Conservation (phyloP, 73 alveolate species). For the Strombidium stylifer region DNA sequence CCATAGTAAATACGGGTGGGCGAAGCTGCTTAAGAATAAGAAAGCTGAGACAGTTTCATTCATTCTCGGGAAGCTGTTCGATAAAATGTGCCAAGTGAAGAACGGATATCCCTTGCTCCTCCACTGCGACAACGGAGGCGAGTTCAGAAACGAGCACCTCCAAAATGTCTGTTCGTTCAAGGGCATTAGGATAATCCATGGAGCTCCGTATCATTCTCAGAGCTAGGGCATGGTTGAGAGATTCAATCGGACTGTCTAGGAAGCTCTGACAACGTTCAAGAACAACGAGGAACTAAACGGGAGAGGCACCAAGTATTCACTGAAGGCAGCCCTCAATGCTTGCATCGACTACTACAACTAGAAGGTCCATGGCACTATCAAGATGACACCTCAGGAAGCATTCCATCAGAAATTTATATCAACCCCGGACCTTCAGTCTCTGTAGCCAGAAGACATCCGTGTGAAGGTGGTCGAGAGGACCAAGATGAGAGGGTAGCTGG, state of each 20-base stretch:
- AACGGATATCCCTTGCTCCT: slow-evolving; percentile 6
- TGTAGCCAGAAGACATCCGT: background rate
- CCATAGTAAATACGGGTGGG: slow-evolving; percentile 17
- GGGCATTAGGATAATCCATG: slow-evolving; percentile 10
- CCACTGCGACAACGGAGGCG: slow-evolving; percentile 38
- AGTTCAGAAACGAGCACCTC: slow-evolving; percentile 15
- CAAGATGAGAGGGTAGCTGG: background rate
- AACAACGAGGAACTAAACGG: background rate
- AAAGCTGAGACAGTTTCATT: slow-evolving; percentile 4
- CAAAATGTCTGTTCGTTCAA: background rate
- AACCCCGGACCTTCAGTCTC: background rate
- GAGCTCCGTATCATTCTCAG: slow-evolving; percentile 37
- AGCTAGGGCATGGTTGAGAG: slow-evolving; percentile 27
- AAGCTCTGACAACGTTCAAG: background rate
- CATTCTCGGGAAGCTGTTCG: background rate
- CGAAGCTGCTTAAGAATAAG: slow-evolving; percentile 4
- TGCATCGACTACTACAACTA: background rate
- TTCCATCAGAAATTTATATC: background rate
- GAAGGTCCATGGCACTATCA: slow-evolving; percentile 1
- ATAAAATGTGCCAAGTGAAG: background rate
- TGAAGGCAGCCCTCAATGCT: background rate
- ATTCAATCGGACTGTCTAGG: slow-evolving; percentile 13
- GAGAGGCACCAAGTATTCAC: background rate
- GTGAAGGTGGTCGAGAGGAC: background rate
- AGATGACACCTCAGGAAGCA: slow-evolving; percentile 16